Percentiles rank a stretch among this genome's conserved stretches.
These are phyloP conservation scores for Colletotrichum sp. DNA, from an alignment of 2,329 filamentous ascomycete species.

Conservation along the genomic window DNA sequence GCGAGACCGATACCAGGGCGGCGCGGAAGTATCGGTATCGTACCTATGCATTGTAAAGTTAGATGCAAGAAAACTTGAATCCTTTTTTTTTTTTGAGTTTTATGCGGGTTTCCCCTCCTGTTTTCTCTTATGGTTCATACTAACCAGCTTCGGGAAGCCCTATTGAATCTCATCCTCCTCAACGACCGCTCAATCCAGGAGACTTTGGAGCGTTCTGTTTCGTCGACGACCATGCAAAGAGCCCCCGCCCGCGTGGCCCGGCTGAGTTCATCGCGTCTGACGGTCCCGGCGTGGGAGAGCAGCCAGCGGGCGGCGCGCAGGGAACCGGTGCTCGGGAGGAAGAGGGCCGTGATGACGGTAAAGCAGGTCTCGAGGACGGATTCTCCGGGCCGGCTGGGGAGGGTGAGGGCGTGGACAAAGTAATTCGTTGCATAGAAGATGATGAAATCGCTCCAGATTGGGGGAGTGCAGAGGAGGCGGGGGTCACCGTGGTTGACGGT, in stretches of 20 bases:
- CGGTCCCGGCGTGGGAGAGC: constrained; percentile 12
- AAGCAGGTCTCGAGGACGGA: constrained; percentile 14
- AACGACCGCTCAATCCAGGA: constrained; percentile 11
- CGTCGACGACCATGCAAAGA: constrained; percentile 26
- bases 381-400: constrained; percentile 24
- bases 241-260: constrained; percentile 24
- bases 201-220: constrained; percentile 7
- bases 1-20: constrained; percentile 2
- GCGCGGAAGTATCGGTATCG: background rate
- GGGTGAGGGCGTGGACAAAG: constrained; percentile 28
- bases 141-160: constrained; percentile 10
- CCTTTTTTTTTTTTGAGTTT: background rate
- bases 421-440: constrained; percentile 30
- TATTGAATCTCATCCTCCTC: constrained; percentile 11
- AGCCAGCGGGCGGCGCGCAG: constrained; percentile 19
- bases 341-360: constrained; percentile 3
- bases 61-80: background rate
- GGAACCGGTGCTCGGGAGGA: constrained; percentile 23
- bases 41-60: constrained; percentile 9
- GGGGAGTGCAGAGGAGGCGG: constrained; percentile 25
- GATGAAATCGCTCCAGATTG: constrained; percentile 23
- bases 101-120: background rate
- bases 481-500: constrained; percentile 21
- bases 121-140: background rate
- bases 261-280: constrained; percentile 10